Evolutionary conservation across 257 asterid species (phyloP).

Genomic region (Capsicum pubescens): DNA sequence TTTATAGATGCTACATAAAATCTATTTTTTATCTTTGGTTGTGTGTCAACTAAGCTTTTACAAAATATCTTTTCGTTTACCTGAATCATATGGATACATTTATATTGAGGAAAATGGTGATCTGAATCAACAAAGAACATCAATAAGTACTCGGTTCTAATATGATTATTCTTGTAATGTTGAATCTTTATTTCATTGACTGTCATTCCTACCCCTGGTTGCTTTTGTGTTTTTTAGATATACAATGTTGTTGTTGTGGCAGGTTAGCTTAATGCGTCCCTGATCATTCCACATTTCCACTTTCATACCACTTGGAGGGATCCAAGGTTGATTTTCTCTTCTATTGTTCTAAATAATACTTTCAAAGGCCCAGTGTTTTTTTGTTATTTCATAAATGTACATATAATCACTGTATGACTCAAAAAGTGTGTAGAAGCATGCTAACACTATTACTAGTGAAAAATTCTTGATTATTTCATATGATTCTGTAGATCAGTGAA

Average conservation of each 20-base stretch:
- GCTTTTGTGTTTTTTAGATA: slow-evolving; percentile 64
- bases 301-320: slow-evolving; percentile 98
- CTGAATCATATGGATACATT: slow-evolving; percentile 60
- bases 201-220: background rate
- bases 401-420: background rate
- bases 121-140: slow-evolving; percentile 93
- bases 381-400: background rate
- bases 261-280: slow-evolving; percentile 94
- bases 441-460: background rate
- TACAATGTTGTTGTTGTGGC: slow-evolving; percentile 99
- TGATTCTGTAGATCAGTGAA: slow-evolving; percentile 1
- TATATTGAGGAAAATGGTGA: slow-evolving; percentile 92
- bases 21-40: background rate
- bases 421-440: background rate
- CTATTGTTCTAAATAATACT: background rate
- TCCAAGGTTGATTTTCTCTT: slow-evolving; percentile 64
- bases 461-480: background rate
- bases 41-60: background rate
- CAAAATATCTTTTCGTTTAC: slow-evolving; percentile 43
- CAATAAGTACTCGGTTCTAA: slow-evolving; percentile 52
- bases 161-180: background rate
- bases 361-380: background rate
- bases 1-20: background rate
- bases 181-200: background rate
- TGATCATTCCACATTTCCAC: slow-evolving; percentile 86